Percentiles rank a stretch among this genome's conserved stretches.
phyloP scores from a whole-genome alignment of 495 filamentous ascomycete species.

The Penicillium lagena region DNA sequence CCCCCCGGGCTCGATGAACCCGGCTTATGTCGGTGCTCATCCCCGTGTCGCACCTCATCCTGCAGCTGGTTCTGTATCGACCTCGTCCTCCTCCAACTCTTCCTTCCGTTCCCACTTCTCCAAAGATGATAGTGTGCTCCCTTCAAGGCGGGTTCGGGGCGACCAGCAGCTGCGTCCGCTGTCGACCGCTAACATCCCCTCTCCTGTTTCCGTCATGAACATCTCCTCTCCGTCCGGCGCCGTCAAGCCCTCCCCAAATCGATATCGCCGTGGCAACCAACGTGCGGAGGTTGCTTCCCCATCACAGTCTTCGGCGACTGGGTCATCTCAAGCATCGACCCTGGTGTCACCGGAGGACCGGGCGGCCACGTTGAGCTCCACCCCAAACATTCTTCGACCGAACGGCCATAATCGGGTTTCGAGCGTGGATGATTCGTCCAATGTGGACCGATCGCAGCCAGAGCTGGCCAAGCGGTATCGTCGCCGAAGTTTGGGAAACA shows the following conservation, averaged over 20 bases:
- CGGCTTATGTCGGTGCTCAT: slow-evolving; percentile 28
- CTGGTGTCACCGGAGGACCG: slow-evolving; percentile 20
- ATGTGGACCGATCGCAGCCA: slow-evolving; percentile 32
- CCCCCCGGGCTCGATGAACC: slow-evolving; percentile 40
- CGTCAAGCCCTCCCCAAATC: slow-evolving; percentile 58
- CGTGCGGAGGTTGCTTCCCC: slow-evolving; percentile 38
- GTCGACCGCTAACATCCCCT: slow-evolving; percentile 44
- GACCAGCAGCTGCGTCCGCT: slow-evolving; percentile 42
- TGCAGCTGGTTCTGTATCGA: slow-evolving; percentile 56
- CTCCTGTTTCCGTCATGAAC: slow-evolving; percentile 32
- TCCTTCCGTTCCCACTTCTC: slow-evolving; percentile 35
- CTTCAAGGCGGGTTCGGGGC: slow-evolving; percentile 30
- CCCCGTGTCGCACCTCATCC: slow-evolving; percentile 49
- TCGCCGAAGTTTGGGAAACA: slow-evolving; percentile 73
- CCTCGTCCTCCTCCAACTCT: slow-evolving; percentile 43
- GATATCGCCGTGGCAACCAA: slow-evolving; percentile 55
- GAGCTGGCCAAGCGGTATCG: slow-evolving; percentile 73
- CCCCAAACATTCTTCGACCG: slow-evolving; percentile 7
- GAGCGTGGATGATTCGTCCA: slow-evolving; percentile 50
- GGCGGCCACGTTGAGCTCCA: background rate
- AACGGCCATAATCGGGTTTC: slow-evolving; percentile 32
- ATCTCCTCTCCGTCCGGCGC: slow-evolving; percentile 38
- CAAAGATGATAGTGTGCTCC: slow-evolving; percentile 43
- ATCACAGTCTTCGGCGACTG: slow-evolving; percentile 35
- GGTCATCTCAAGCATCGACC: slow-evolving; percentile 14